Evolutionary conservation across 352 stramenopile genomes (phyloP), one percentile per base, ranked within the genome.

Genomic region (Pythium periplocum): DNA sequence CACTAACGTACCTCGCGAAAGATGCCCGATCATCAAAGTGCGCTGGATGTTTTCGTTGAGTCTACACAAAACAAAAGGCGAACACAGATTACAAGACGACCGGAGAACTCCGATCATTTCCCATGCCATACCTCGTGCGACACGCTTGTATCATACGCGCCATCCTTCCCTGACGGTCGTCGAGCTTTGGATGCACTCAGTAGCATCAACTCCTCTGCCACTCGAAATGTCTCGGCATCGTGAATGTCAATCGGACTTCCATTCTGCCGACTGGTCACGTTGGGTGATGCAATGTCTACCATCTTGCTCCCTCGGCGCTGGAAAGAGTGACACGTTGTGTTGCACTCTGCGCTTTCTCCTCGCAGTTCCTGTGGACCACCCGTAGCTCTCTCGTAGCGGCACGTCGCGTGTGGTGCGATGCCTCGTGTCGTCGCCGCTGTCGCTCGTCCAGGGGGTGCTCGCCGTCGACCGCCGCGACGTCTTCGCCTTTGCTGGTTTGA

Each of bases 171-270:
- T 45, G 4, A 30, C 17, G 34, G 51, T 17, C 36, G 12, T 10
- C n/a, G 53, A 26, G 6, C 50, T 44, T 9, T 49, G 1, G 62
- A 75, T 43, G 51, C 69, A 59, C 79, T 90, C 26, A 90, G 66
- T 64, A 87, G 68, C 60, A 90, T 88, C 53, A 90, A 75, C 66
- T 90, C 79, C 48, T 87, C 68, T 1, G 79, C 79, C 45, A 90
- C 79, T 38, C 75, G 75, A 57, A 90, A 88, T 17, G 75, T 90
- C 57, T 90, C 79, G 12, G 69, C 75, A 49, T 90, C 76, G 53
- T 85, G 74, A 17, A 58, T 52, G 40, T 66, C 33, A 33, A 51
- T 57, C 0, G 48, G 30, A n/a, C 26, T 8, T 4, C 2, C 11
- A 44, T 34, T 36, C 48, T 39, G 43, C 26, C 45, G 53, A 36